Evolutionary conservation across 2,329 filamentous ascomycete species (phyloP).

Genomic region (Arachnomyces sp.): DNA sequence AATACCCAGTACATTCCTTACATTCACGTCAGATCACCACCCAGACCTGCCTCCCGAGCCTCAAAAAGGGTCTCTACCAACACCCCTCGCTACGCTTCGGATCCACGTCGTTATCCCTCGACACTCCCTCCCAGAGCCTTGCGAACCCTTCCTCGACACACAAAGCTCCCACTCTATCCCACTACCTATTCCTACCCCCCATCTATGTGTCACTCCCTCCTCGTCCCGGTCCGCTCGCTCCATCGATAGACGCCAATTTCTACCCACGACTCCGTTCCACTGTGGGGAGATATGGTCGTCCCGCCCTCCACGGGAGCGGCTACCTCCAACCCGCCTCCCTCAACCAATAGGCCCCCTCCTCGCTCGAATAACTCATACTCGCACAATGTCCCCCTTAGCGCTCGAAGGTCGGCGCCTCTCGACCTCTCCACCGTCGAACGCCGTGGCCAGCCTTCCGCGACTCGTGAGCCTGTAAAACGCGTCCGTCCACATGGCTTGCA

Average conservation of each 20-base stretch:
- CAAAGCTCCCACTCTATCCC: not conserved
- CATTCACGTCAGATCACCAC: constrained; percentile 7
- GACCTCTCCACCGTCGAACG: constrained; percentile 88
- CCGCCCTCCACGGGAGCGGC: constrained; percentile 34
- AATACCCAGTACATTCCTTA: not conserved
- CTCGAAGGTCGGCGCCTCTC: constrained; percentile 58
- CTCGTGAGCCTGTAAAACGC: constrained; percentile 67
- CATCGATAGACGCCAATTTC: not conserved
- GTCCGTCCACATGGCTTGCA: constrained; percentile 73
- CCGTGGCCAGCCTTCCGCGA: constrained; percentile 69
- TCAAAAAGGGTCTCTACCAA: constrained; percentile 1
- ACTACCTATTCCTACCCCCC: not conserved
- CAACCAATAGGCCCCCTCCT: constrained; percentile 26
- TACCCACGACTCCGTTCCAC: not conserved
- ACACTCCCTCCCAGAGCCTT: not conserved
- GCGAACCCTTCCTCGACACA: not conserved
- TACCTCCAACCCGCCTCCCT: constrained; percentile 13
- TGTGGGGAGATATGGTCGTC: constrained; percentile 34
- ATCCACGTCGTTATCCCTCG: not conserved
- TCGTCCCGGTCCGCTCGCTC: not conserved
- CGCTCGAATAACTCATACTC: constrained; percentile 37
- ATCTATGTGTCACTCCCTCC: constrained; percentile 1
- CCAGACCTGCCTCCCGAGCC: not conserved
- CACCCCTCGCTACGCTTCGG: not conserved
- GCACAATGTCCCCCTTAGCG: constrained; percentile 52